Base-by-base conservation (phyloP, 2,329 filamentous ascomycete species). In the Calonectria leucothoes region DNA sequence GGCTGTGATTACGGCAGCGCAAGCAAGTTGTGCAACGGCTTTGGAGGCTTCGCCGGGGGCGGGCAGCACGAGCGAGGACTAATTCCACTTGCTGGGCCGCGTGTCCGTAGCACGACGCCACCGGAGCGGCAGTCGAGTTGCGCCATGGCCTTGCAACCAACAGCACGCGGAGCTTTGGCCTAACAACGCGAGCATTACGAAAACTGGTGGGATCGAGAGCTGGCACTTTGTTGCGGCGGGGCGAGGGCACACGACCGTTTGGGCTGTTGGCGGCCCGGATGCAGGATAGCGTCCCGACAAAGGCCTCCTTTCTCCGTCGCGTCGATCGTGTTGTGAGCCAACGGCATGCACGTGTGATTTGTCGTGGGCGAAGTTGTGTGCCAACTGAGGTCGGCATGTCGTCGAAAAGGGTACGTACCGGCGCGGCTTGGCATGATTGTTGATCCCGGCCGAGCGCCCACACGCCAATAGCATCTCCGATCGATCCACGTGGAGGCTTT, bases 401-500 rank as follows among this genome's bases (percentile, higher is more conserved):
- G 64, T 71, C 27, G 33, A 23, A 39, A 63, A 49, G 29, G 51
- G 27, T 31, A 55, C 51, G 51, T 55, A 55, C 51, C 55, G n/a
- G 11, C 14, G 27, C 48, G 10, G 35, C 70, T 65, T 49, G 49
- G 51, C 66, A 23, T 39, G 31, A 31, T 33, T 5, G 6, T 23
- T 48, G 45, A 68, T 59, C 66, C 66, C n/a, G 39, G 66, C 23
- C 66, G 35, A 15, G 37, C 6, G 10, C 51, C 39, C 33, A n/a
- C 27, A 52, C 29, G 17, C 70, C 70, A 71, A 71, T 71, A 23
- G 48, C 17, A 71, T 48, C 6, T 11, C 15, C 45, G 20, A 27
- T 31, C 5, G 15, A 27, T 45, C 70, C 70, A 71, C 70, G 70
- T 71, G 70, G 55, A 68, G 55, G 31, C 45, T 51, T 42, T 61